Conservation (phyloP, 768 basidiomycete genomes). For the Mycena vitilis region DNA sequence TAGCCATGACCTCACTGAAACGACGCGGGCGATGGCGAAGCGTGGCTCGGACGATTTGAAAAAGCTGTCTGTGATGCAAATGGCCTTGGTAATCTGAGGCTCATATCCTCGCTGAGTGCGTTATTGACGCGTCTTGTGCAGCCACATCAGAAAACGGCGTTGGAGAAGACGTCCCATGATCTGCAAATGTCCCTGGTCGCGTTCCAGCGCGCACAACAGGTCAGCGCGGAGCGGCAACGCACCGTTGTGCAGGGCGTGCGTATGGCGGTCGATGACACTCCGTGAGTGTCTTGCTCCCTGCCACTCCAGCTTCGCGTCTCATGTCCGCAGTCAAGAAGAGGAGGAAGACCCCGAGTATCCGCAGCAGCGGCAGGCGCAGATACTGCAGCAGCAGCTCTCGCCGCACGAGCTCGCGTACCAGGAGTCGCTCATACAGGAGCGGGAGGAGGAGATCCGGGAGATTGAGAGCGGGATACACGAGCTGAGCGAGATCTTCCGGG, state of each 20-base stretch:
- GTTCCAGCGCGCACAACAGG: slow-evolving; percentile 92
- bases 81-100: slow-evolving; percentile 60
- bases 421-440: slow-evolving; percentile 93
- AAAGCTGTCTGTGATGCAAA: slow-evolving; percentile 79
- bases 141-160: slow-evolving; percentile 84
- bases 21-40: slow-evolving; percentile 95
- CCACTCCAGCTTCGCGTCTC: neutral
- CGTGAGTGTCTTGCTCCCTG: slow-evolving; percentile 34
- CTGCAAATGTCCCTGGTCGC: slow-evolving; percentile 89
- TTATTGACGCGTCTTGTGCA: slow-evolving; percentile 41
- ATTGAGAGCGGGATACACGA: slow-evolving; percentile 98
- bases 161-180: slow-evolving; percentile 95
- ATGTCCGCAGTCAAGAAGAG: slow-evolving; percentile 43
- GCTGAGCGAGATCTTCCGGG: slow-evolving; percentile 94
- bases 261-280: slow-evolving; percentile 84
- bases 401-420: slow-evolving; percentile 96
- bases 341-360: slow-evolving; percentile 48
- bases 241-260: slow-evolving; percentile 90
- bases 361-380: slow-evolving; percentile 75
- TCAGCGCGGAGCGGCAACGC: slow-evolving; percentile 90
- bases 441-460: slow-evolving; percentile 94
- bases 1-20: slow-evolving; percentile 94
- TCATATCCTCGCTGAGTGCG: neutral
- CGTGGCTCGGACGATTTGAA: slow-evolving; percentile 94
- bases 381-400: slow-evolving; percentile 79